phyloP scores from a whole-genome alignment of 169 alveolate genomes.

The Miamiensis avidus region DNA sequence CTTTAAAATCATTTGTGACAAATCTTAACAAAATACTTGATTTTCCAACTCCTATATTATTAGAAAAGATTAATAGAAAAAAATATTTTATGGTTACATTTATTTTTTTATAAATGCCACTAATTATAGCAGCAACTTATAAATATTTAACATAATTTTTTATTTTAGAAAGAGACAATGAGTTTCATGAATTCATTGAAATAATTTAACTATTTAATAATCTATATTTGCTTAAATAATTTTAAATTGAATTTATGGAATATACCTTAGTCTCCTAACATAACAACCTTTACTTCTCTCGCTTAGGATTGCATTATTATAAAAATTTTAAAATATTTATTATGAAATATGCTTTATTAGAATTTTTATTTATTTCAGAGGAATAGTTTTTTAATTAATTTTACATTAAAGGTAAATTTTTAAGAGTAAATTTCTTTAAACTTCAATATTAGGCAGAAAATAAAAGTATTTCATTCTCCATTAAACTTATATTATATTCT shows the following conservation, averaged over 20 bases:
- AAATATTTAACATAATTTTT: neutral
- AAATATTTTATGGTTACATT: neutral
- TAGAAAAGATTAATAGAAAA: no score
- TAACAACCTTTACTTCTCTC: slow-evolving; percentile 41
- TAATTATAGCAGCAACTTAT: no score
- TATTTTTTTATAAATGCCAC: neutral
- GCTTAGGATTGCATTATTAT: no score
- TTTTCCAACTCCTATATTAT: slow-evolving; percentile 49
- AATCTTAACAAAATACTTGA: slow-evolving; percentile 35
- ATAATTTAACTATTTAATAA: neutral
- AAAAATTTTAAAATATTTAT: no score
- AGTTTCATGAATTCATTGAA: neutral
- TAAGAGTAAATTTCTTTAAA: no score
- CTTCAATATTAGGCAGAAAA: no score
- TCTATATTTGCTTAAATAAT: neutral
- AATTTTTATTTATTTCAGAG: no score
- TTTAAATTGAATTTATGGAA: neutral
- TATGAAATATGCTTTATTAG: no score
- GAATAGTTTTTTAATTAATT: no score
- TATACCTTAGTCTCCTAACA: slow-evolving; percentile 42
- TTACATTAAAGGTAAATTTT: no score
- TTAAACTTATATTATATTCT: no score
- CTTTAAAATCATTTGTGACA: slow-evolving; percentile 29
- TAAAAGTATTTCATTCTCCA: no score
- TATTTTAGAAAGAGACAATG: neutral